Base-by-base conservation (phyloP, 1,139 yeast species). In the Torulaspora globosa region DNA sequence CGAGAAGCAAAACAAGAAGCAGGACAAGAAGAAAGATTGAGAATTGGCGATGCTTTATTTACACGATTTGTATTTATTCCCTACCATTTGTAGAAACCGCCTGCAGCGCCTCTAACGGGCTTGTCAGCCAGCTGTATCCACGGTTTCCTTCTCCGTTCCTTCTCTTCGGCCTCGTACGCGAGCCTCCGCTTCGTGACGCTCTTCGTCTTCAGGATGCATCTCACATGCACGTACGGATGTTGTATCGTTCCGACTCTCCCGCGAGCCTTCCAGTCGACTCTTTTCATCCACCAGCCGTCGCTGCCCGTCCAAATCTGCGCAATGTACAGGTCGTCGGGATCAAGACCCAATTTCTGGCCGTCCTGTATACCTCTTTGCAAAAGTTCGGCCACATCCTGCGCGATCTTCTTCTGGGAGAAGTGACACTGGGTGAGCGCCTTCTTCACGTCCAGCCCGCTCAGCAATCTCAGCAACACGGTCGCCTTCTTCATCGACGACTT, bases 361-460 rank as follows among this genome's bases (percentile, higher is more conserved):
- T 87, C 89, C 42, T 78, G 75, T 39, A 87, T 64, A 9, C 95
- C 96, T 43, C 78, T 72, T 59, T 82, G 79, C 49, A 92, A 74
- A 66, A 90, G 71, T 53, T 81, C 84, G 46, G 82, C 92, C 49
- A 89, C 75, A 56, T 88, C 96, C 43, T 84, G 77, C 34, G 95
- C 79, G 69, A 88, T 79, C 60, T 83, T 80, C 70, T 88, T 88
- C 41, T 82, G 77, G 62, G 83, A 80, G 71, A 92, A 92, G 68
- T 90, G 97, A 59, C 92, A 83, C 70, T 90, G 97, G 42, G 92
- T 87, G 55, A 92, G 84, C 47, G 97, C 97, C 41, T 79, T 79
- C 58, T 81, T 79, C 29, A 87, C 80, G 46, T 79, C 77, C 69
- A 84, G 70, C 36, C 84, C 84, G 46, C 70, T 69, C 49, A 90